Base-by-base conservation (phyloP, 2,329 filamentous ascomycete genomes). In the Cladosporium sp. region DNA sequence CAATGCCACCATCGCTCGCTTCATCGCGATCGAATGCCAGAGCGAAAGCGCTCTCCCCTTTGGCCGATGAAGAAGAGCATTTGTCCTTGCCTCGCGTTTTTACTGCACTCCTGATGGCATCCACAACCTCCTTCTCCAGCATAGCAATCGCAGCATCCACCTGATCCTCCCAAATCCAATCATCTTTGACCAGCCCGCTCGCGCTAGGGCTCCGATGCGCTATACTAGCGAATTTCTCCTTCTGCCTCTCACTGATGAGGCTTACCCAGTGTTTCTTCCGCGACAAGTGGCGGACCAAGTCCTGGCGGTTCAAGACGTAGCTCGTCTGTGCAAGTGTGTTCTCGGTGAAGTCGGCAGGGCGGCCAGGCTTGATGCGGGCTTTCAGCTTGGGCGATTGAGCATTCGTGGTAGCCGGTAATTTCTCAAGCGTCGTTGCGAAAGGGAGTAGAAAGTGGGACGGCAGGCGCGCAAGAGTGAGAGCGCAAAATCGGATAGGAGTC, bases 361-460 rank as follows among this genome's bases (percentile, higher is more conserved):
- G 79, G 2, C 78, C 71, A 4, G 55, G 59, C 11, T 59, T 38
- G 10, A 66, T 18, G 24, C 11, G 21, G 21, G 58, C 51, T 54
- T 28, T 65, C 34, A 52, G 30, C 59, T 41, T 47, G 28, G 26
- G 55, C 26, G 18, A 24, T 36, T n/a, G 60, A 26, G 0, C 76
- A 73, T 0, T 84, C 86, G 55, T 77, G 0, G 88, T 88, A 65
- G 90, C 83, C 7, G 61, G 61, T 5, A 24, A 4, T 12, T 12
- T 30, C 18, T 55, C 34, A 0, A 78, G 73, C 14, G 87, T 78
- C 1, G 87, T 72, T 32, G 83, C 82, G 67, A 92, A 88, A 36
- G 85, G 80, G 64, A 90, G 85, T 4, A 92, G 78, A 73, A 92
- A 90, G 71, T 84, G 87, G 15, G 76, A 77, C 1, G 90, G 90